Conservation (phyloP, 148 eudicot species). For the Spergularia marina region DNA sequence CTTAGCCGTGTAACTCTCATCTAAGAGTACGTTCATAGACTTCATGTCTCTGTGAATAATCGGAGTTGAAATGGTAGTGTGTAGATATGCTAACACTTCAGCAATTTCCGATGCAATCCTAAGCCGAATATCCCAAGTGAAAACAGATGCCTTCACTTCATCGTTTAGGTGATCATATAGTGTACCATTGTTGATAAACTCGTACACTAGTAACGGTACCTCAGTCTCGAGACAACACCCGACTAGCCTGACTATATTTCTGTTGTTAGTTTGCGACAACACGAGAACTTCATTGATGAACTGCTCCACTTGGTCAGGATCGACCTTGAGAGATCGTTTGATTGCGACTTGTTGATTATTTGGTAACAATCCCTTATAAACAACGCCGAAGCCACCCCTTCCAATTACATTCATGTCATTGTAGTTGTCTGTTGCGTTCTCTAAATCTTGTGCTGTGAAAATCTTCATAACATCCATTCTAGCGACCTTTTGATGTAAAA, state of each 20-base stretch:
- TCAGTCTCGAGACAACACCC: conserved; percentile 26
- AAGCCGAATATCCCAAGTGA: conserved; percentile 19
- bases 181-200: conserved; percentile 24
- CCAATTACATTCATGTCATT: conserved; percentile 18
- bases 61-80: conserved; percentile 25
- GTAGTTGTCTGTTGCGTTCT: conserved; percentile 26
- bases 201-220: conserved; percentile 27
- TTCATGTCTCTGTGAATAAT: conserved; percentile 26
- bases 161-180: conserved; percentile 26
- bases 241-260: conserved; percentile 22
- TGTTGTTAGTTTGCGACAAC: conserved; percentile 21
- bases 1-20: conserved; percentile 23
- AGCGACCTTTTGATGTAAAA: conserved; percentile 15
- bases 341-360: conserved; percentile 24
- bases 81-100: conserved; percentile 22
- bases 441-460: conserved; percentile 16
- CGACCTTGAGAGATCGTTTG: conserved; percentile 16
- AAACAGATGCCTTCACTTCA: background rate
- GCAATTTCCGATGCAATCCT: conserved; percentile 25
- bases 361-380: conserved; percentile 16
- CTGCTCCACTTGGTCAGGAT: conserved; percentile 19
- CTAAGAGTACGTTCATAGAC: conserved; percentile 24
- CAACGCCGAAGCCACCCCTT: conserved; percentile 25
- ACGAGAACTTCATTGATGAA: conserved; percentile 24
- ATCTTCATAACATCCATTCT: conserved; percentile 12